A percentile compares a stretch with the other conserved stretches of the same genome.
phyloP scores from a whole-genome alignment of 2,329 filamentous ascomycete species.

The Ceratocystis papillata region DNA sequence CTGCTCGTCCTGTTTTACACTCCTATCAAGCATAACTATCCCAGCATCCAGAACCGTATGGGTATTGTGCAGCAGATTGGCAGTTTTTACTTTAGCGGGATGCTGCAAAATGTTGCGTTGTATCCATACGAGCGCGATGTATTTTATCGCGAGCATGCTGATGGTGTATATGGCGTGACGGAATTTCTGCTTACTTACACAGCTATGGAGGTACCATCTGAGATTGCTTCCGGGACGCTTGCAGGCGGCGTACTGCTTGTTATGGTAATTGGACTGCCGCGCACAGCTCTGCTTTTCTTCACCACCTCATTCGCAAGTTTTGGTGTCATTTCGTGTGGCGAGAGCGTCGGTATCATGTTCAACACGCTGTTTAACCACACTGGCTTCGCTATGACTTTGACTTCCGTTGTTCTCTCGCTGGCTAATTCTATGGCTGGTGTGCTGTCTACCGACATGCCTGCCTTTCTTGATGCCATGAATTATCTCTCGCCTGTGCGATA shows the following conservation, averaged over 20 bases:
- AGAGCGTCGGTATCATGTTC: slow-evolving; percentile 68
- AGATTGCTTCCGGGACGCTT: slow-evolving; percentile 52
- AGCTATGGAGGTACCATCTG: slow-evolving; percentile 59
- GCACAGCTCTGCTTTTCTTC: slow-evolving; percentile 55
- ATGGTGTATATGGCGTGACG: slow-evolving; percentile 59
- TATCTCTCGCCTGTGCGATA: slow-evolving; percentile 64
- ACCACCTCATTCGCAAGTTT: slow-evolving; percentile 58
- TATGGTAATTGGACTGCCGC: slow-evolving; percentile 54
- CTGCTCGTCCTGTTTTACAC: slow-evolving; percentile 61
- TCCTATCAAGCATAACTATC: slow-evolving; percentile 58
- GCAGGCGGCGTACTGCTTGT: slow-evolving; percentile 55
- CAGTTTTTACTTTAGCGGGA: slow-evolving; percentile 63
- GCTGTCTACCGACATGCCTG: slow-evolving; percentile 58
- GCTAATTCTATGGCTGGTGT: slow-evolving; percentile 62
- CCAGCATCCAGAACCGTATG: slow-evolving; percentile 59
- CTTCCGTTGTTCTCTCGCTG: slow-evolving; percentile 57
- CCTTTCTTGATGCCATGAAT: slow-evolving; percentile 56
- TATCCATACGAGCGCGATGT: slow-evolving; percentile 64
- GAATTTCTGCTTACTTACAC: slow-evolving; percentile 63
- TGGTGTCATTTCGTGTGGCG: slow-evolving; percentile 62
- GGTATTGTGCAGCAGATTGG: slow-evolving; percentile 63
- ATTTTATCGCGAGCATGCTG: slow-evolving; percentile 66
- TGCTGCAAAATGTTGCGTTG: slow-evolving; percentile 67
- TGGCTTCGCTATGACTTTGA: slow-evolving; percentile 65
- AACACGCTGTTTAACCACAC: slow-evolving; percentile 65